Percentiles rank a stretch among this genome's conserved stretches.
Evolutionary conservation across 2,329 filamentous ascomycete genomes (phyloP).

Genomic region (Diplodia seriata): DNA sequence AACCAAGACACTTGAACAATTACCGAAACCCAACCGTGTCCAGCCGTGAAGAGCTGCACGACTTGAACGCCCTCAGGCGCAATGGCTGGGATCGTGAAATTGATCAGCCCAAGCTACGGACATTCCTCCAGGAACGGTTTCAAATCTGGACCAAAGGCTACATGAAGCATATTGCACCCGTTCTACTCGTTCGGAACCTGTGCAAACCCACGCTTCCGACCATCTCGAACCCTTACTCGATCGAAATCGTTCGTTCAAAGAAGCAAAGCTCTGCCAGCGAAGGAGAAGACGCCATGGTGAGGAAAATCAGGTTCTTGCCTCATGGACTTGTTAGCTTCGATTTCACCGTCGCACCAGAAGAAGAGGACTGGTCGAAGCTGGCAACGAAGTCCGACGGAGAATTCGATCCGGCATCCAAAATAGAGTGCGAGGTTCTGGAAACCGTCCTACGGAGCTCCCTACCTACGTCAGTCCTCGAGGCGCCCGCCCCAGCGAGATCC

Average conservation of each 20-base stretch:
- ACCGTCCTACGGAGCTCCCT: slow-evolving; percentile 45
- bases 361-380: slow-evolving; percentile 39
- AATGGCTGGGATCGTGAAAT: slow-evolving; percentile 43
- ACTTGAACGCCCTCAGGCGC: slow-evolving; percentile 40
- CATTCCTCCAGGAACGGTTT: slow-evolving; percentile 45
- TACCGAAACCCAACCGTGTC: slow-evolving; percentile 50
- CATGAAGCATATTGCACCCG: slow-evolving; percentile 48
- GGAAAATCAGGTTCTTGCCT: slow-evolving; percentile 49
- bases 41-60: slow-evolving; percentile 40
- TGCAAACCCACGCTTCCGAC: slow-evolving; percentile 32
- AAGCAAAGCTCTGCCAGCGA: slow-evolving; percentile 35
- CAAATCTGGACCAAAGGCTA: slow-evolving; percentile 49
- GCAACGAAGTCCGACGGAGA: slow-evolving; percentile 41
- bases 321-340: slow-evolving; percentile 40
- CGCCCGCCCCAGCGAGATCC: slow-evolving; percentile 34
- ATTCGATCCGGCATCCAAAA: slow-evolving; percentile 44
- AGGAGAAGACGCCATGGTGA: slow-evolving; percentile 35
- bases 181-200: slow-evolving; percentile 44
- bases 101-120: slow-evolving; percentile 43
- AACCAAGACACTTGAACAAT: slow-evolving; percentile 40
- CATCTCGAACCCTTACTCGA: slow-evolving; percentile 38
- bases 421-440: slow-evolving; percentile 48
- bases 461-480: slow-evolving; percentile 38
- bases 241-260: slow-evolving; percentile 43
- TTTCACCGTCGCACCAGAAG: not conserved